Base-by-base conservation (phyloP, 108 stramenopile species). In the Nannochloropsis granulata region DNA sequence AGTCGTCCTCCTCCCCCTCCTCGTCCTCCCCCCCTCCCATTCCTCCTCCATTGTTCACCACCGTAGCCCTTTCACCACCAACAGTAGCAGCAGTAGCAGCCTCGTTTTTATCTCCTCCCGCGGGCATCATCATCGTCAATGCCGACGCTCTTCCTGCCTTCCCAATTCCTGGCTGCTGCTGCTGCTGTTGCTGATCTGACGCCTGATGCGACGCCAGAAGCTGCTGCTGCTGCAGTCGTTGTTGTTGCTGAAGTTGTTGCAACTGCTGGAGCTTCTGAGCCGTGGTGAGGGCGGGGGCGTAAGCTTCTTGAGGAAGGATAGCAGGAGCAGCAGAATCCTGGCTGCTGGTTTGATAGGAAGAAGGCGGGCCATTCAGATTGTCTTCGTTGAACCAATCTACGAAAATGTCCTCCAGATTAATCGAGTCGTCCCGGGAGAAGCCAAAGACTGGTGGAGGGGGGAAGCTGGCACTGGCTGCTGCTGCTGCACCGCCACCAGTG, bases 321-420 rank as follows among this genome's bases (percentile, higher is more conserved):
- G 44, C 79, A 43, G 83, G 25, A 23, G 79, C 78, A 42, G 78
- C 42, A 13, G 43, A 43, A 26, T 45, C 23, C 44, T 46, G 43
- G 43, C 83, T 25, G 8, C 78, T 43, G 13, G 71, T 34, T 24
- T 42, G 19, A 13, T 25, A 23, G 84, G 1, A 79, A 25, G 80
- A 56, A 78, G 78, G 24, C 43, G 81, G 82, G n/a, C 83, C 56
- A 43, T 85, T 82, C 78, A 24, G 78, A 43, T 88, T 84, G 16
- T 44, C 78, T 45, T 83, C 88, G 82, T 79, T 82, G 85, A 88
- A 88, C 82, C 85, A 85, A 43, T 88, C 88, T 25, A 44, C 82
- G 81, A 88, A 88, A 24, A 88, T 85, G 21, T 88, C 88, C 13
- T 88, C 88, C 45, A 88, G 81, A 43, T 88, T 85, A 25, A 88